These are phyloP conservation scores for Diaporthe ampelina DNA, from an alignment of 2,329 filamentous ascomycete genomes.

Conservation along the genomic window DNA sequence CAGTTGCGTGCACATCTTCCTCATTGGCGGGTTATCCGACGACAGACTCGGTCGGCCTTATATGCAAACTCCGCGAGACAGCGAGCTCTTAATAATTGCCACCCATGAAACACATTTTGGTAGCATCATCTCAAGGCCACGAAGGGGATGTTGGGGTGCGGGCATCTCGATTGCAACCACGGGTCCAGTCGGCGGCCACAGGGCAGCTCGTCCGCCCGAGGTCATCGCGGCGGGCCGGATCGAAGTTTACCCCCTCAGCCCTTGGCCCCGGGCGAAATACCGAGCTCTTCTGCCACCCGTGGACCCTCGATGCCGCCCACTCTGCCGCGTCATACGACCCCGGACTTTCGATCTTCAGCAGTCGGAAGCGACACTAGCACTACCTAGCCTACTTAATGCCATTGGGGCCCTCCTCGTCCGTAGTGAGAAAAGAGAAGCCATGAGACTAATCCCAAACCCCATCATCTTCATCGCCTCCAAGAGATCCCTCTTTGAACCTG, in stretches of 20 bases:
- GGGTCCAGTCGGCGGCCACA: constrained; percentile 7
- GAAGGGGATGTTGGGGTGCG: neutral
- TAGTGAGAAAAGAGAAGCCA: neutral
- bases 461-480: neutral
- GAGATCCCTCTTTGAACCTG: neutral
- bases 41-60: neutral
- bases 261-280: constrained; percentile 22
- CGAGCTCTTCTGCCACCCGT: constrained; percentile 23
- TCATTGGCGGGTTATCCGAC: neutral
- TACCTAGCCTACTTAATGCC: constrained; percentile 24
- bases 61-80: neutral
- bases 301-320: constrained; percentile 24
- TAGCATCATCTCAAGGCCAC: neutral
- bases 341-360: constrained; percentile 25
- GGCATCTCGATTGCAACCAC: constrained; percentile 4
- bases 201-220: neutral
- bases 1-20: too few relatives aligned
- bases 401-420: neutral
- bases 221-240: constrained; percentile 20
- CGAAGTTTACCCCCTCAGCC: constrained; percentile 30
- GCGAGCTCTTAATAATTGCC: neutral
- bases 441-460: neutral
- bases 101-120: too few relatives aligned
- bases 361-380: constrained; percentile 5
- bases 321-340: constrained; percentile 32